Evolutionary conservation across 768 basidiomycete species (phyloP).

Genomic region (Mycena floridula): DNA sequence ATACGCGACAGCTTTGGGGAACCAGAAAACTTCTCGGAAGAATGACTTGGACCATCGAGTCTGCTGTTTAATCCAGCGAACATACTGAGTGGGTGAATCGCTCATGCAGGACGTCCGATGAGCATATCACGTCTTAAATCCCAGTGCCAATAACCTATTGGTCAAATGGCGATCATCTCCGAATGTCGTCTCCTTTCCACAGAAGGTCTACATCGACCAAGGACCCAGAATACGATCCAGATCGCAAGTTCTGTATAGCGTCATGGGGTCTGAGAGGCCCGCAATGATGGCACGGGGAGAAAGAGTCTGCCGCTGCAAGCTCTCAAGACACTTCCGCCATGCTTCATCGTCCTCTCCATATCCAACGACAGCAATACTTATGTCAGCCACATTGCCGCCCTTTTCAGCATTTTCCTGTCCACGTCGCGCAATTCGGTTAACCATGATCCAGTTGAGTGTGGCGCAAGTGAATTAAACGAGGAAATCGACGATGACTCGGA

Average conservation of each 20-base stretch:
- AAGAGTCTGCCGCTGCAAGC: neutral
- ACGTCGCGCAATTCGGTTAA: neutral
- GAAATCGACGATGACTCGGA: neutral
- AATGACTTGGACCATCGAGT: slow-evolving; percentile 16
- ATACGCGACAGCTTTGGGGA: slow-evolving; percentile 13
- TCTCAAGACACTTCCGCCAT: neutral
- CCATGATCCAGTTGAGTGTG: neutral
- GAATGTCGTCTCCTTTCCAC: slow-evolving; percentile 6
- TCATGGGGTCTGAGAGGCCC: slow-evolving; percentile 4
- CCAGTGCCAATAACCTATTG: slow-evolving; percentile 10
- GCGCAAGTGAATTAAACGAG: neutral
- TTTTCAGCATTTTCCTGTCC: neutral
- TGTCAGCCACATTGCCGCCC: neutral
- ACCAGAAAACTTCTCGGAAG: slow-evolving; percentile 18
- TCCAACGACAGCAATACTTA: neutral
- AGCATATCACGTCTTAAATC: slow-evolving; percentile 11
- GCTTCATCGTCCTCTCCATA: neutral
- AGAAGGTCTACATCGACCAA: slow-evolving; percentile 4
- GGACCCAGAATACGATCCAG: slow-evolving; percentile 5
- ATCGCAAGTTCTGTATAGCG: slow-evolving; percentile 5
- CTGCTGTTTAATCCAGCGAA: slow-evolving; percentile 19
- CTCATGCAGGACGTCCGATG: slow-evolving; percentile 13
- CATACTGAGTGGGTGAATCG: slow-evolving; percentile 14
- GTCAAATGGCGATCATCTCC: slow-evolving; percentile 7
- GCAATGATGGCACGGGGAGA: neutral